Evolutionary conservation across 148 eudicot genomes (phyloP).

Genomic region (Arbutus unedo): DNA sequence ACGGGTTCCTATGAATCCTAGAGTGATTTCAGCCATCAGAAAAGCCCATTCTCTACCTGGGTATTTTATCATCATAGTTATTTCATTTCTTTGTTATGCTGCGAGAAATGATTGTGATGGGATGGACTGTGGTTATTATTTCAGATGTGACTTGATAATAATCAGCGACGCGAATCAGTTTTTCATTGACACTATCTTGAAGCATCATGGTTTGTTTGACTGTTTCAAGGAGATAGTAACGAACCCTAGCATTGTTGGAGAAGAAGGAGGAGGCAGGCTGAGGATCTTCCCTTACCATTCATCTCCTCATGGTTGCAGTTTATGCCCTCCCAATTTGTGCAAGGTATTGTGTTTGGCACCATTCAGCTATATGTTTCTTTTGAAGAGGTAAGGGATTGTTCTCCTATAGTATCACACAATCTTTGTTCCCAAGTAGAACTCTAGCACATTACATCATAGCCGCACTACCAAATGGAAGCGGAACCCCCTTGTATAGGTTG

Average conservation of each 20-base stretch:
- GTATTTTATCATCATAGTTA: constrained; percentile 28
- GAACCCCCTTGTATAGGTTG: too few species aligned
- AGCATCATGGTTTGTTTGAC: constrained; percentile 46
- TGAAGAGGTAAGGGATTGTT: too few species aligned
- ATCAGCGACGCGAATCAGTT: constrained; percentile 81
- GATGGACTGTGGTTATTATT: constrained; percentile 15
- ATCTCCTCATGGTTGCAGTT: constrained; percentile 60
- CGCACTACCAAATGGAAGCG: too few species aligned
- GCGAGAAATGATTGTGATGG: neutral
- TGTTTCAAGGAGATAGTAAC: constrained; percentile 67
- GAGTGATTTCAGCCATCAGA: constrained; percentile 54
- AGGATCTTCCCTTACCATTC: constrained; percentile 67
- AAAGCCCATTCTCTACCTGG: constrained; percentile 56
- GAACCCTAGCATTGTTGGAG: constrained; percentile 52
- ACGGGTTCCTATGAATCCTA: constrained; percentile 53
- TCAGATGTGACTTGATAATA: constrained; percentile 79
- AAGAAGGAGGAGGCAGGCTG: constrained; percentile 52
- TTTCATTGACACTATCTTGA: constrained; percentile 67
- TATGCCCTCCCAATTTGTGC: constrained; percentile 82
- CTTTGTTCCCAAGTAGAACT: neutral
- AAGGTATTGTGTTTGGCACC: constrained; percentile 46
- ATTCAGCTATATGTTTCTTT: neutral
- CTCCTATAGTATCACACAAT: neutral
- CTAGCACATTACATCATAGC: neutral
- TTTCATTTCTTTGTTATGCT: neutral